Conservation (phyloP, 1,139 yeast species). For the Kodamaea plutei region DNA sequence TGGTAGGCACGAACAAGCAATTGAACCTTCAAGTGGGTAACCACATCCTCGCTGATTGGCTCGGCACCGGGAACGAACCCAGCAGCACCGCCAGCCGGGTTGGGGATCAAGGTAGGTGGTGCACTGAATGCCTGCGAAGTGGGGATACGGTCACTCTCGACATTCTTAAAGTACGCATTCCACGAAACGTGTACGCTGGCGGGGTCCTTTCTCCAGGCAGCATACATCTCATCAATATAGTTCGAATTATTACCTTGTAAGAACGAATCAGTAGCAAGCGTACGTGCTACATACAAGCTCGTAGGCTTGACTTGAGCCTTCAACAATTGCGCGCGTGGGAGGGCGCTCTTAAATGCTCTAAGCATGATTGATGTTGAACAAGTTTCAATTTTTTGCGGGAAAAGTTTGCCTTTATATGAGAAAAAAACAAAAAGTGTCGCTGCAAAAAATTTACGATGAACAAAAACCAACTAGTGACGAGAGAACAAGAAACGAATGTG, state of each 20-base stretch:
- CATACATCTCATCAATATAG: slow-evolving; percentile 96
- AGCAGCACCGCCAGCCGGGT: slow-evolving; percentile 70
- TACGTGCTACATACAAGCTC: slow-evolving; percentile 14
- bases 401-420: slow-evolving; percentile 3
- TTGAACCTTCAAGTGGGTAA: slow-evolving; percentile 92
- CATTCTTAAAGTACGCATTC: slow-evolving; percentile 93
- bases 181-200: slow-evolving; percentile 89
- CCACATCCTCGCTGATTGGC: slow-evolving; percentile 56
- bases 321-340: slow-evolving; percentile 31
- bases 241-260: slow-evolving; percentile 82
- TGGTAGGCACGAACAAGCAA: slow-evolving; percentile 96
- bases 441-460: no score
- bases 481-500: no score
- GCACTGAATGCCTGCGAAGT: slow-evolving; percentile 78
- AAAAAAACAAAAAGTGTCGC: no score
- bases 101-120: slow-evolving; percentile 83
- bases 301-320: slow-evolving; percentile 13
- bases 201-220: slow-evolving; percentile 91
- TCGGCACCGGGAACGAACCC: slow-evolving; percentile 51
- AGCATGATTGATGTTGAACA: slow-evolving; percentile 32
- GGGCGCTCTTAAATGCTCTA: slow-evolving; percentile 41
- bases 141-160: slow-evolving; percentile 65
- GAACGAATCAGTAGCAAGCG: slow-evolving; percentile 57
- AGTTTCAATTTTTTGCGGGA: slow-evolving; percentile 3
- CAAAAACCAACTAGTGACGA: no score